Evolutionary conservation across 2,329 filamentous ascomycete species (phyloP), one percentile per base, ranked within the genome.

Genomic region (Dothistroma pini): DNA sequence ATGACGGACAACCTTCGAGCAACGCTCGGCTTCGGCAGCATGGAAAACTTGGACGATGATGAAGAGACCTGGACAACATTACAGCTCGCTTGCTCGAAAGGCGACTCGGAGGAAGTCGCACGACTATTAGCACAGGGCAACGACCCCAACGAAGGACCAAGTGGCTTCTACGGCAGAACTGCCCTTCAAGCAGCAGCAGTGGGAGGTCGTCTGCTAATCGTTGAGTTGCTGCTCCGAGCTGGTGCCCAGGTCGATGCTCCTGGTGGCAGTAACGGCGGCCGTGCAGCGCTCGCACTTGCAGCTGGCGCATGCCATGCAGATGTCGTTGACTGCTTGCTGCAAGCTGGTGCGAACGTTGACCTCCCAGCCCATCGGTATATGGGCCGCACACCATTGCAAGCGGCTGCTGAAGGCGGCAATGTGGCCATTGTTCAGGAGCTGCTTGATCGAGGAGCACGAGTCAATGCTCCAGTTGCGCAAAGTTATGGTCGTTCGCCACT

Each of bases 81-180:
- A 8, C 66, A 68, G 50, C 58, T 66, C 34, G 65, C 66, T 32
- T 55, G 59, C 8, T 51, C 48, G 16, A 22, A 53, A n/a, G 65
- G 63, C 32, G 55, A 67, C 57, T 35, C 63, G 2, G 51, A 21
- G 11, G 31, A 25, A 22, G 63, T 66, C 22, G 34, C 19, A 16
- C 2, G 25, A 16, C 57, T 68, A 16, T 53, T 68, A n/a, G 31
- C 19, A 14, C 34, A 58, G 19, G 60, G 60, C 12, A 25, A 38
- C 32, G 58, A 64, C 44, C 58, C 65, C 2, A 67, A 66, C 51
- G 68, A 68, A 44, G 52, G 51, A 7, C 64, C 68, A 0, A 52
- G 21, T 7, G 68, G 68, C 48, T 70, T 66, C 60, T 69, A 70
- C 50, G 68, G 67, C 19, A 63, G 62, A 53, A 70, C 68, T 1